A percentile compares a stretch with the other conserved stretches of the same genome.
Conservation (phyloP, 257 asterid species). For the Echites panduratus region DNA sequence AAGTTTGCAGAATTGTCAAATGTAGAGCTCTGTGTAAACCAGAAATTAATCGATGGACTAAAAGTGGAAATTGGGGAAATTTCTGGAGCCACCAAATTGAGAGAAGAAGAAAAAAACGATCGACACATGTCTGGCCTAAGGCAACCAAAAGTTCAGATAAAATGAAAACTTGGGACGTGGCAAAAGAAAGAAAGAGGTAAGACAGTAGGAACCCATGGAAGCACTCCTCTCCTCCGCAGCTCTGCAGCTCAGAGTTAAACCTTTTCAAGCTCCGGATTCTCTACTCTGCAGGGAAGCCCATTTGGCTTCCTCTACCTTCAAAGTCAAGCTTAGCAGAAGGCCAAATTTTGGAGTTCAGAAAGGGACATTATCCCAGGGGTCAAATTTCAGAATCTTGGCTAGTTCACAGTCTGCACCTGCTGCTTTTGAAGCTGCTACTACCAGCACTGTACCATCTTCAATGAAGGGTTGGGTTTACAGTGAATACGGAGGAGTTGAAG, state of each 20-base stretch:
- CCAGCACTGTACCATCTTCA: constrained; percentile 44
- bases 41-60: not conserved
- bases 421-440: constrained; percentile 35
- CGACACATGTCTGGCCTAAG: not conserved
- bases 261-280: constrained; percentile 21
- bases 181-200: constrained; percentile 5
- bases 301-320: constrained; percentile 19
- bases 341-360: constrained; percentile 13
- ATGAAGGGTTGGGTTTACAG: constrained; percentile 85
- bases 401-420: constrained; percentile 54
- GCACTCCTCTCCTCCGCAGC: constrained; percentile 55
- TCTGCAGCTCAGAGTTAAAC: constrained; percentile 31
- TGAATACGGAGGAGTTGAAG: constrained; percentile 75
- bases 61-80: not conserved
- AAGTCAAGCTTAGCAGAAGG: constrained; percentile 16
- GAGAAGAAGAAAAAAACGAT: not conserved
- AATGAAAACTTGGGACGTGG: not conserved
- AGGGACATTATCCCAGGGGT: constrained; percentile 1
- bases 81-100: constrained; percentile 2
- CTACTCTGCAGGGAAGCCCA: constrained; percentile 19
- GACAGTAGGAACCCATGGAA: constrained; percentile 34
- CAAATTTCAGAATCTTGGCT: constrained; percentile 35
- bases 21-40: not conserved
- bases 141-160: not conserved
- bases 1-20: not conserved